A percentile compares a stretch with the other conserved stretches of the same genome.
Evolutionary conservation across 768 basidiomycete species (phyloP).

Genomic region (Serpula lacrymans): DNA sequence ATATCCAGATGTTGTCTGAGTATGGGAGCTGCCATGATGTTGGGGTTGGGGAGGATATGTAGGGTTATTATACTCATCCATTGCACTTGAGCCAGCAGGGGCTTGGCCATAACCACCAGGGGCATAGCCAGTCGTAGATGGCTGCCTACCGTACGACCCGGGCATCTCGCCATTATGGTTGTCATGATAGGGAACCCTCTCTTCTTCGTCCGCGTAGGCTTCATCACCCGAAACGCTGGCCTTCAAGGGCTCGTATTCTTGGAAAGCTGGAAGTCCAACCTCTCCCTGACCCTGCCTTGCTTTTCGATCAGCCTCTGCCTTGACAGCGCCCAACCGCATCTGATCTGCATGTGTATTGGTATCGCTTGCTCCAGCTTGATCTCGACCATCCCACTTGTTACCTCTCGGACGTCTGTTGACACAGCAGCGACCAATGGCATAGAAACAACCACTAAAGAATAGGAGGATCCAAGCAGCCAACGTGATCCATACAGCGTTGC

Average conservation of each 20-base stretch:
- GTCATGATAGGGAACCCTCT: slow-evolving; percentile 31
- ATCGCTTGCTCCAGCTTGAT: slow-evolving; percentile 18
- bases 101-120: slow-evolving; percentile 66
- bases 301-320: slow-evolving; percentile 83
- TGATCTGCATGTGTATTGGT: slow-evolving; percentile 42
- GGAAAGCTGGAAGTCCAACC: slow-evolving; percentile 71
- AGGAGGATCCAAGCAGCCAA: slow-evolving; percentile 82
- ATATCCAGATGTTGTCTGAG: slow-evolving; percentile 34
- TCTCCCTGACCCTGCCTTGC: slow-evolving; percentile 58
- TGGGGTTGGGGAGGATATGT: slow-evolving; percentile 43
- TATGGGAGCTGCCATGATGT: slow-evolving; percentile 36
- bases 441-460: slow-evolving; percentile 91
- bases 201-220: slow-evolving; percentile 52
- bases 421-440: slow-evolving; percentile 80
- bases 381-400: slow-evolving; percentile 37
- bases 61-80: slow-evolving; percentile 72
- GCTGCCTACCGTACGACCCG: slow-evolving; percentile 29
- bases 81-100: slow-evolving; percentile 59
- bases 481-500: slow-evolving; percentile 90
- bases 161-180: slow-evolving; percentile 21
- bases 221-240: slow-evolving; percentile 54
- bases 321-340: slow-evolving; percentile 79
- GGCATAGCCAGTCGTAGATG: slow-evolving; percentile 32
- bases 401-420: slow-evolving; percentile 50
- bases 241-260: slow-evolving; percentile 61